These are phyloP conservation scores for Aegilops speltoides DNA, from an alignment of 176 grass and related monocot species.

Conservation along the genomic window DNA sequence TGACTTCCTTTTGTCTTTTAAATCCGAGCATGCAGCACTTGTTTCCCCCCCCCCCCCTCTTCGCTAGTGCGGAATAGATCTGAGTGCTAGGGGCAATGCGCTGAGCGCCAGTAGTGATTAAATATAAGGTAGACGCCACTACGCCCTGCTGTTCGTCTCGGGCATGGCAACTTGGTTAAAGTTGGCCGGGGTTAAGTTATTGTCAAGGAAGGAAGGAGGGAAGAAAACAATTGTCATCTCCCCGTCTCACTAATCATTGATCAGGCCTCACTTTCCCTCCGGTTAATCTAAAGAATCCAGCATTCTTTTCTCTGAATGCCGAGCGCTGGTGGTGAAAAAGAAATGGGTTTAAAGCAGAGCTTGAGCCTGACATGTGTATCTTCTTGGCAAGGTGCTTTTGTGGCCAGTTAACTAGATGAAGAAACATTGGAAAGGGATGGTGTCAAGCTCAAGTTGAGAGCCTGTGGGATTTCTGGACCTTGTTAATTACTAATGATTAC, in stretches of 20 bases:
- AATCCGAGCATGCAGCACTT: constrained; percentile 34
- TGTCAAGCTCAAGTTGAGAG: constrained; percentile 34
- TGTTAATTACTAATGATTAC: not conserved
- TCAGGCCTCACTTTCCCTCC: constrained; percentile 33
- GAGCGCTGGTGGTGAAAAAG: constrained; percentile 13
- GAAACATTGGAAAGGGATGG: not conserved
- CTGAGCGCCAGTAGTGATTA: constrained; percentile 9
- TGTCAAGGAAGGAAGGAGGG: constrained; percentile 25
- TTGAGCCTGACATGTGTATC: constrained; percentile 6
- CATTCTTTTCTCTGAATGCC: constrained; percentile 32
- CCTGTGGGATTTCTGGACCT: constrained; percentile 24
- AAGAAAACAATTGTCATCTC: constrained; percentile 54
- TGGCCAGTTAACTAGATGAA: constrained; percentile 14
- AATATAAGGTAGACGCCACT: constrained; percentile 48
- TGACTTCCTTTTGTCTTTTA: constrained; percentile 24
- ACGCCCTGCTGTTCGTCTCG: constrained; percentile 42
- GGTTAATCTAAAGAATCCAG: constrained; percentile 29
- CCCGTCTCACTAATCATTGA: constrained; percentile 60
- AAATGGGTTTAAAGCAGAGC: constrained; percentile 25
- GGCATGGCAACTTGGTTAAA: constrained; percentile 55
- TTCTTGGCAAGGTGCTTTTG: constrained; percentile 23
- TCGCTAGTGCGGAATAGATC: constrained; percentile 38
- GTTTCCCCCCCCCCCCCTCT: constrained; percentile 23
- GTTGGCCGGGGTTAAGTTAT: constrained; percentile 36
- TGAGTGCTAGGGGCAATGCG: constrained; percentile 28